Percentiles rank a stretch among this genome's conserved stretches.
These are phyloP conservation scores for Kluyveromyces sp. DNA, from an alignment of 1,139 yeast genomes.

Conservation along the genomic window DNA sequence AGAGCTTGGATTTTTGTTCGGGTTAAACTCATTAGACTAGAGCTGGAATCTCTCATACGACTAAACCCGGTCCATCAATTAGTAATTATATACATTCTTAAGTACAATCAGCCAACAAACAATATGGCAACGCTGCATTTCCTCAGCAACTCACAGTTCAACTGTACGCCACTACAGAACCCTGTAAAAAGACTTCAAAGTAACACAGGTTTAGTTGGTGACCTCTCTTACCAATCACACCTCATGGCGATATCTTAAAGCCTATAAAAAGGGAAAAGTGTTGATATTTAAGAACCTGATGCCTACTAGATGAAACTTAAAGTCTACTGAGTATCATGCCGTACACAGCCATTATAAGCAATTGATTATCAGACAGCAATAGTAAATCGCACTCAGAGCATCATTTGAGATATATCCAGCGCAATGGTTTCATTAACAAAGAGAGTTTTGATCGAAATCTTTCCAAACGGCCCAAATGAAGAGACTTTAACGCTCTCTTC, in stretches of 20 bases:
- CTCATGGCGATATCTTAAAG: too few species aligned
- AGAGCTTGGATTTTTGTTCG: conserved; percentile 76
- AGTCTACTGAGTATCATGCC: too few species aligned
- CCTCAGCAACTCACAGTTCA: too few species aligned
- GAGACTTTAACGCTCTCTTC: conserved; percentile 29
- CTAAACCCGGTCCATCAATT: background rate
- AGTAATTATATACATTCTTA: background rate
- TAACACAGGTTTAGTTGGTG: too few species aligned
- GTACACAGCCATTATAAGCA: too few species aligned
- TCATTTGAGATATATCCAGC: background rate
- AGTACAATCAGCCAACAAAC: too few species aligned
- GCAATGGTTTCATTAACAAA: conserved; percentile 27
- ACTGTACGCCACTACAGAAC: too few species aligned
- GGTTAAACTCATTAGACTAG: conserved; percentile 40
- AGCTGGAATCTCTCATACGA: too few species aligned
- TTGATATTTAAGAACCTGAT: background rate
- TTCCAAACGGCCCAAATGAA: conserved; percentile 23
- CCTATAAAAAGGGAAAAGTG: background rate
- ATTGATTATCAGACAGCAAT: too few species aligned
- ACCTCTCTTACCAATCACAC: too few species aligned
- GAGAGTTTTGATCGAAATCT: conserved; percentile 28
- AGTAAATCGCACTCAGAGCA: too few species aligned
- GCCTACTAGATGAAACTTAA: background rate
- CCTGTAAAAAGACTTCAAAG: background rate
- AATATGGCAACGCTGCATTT: too few species aligned